These are phyloP conservation scores for Tetraselmis chui DNA, from an alignment of 139 green algal species.

Conservation along the genomic window DNA sequence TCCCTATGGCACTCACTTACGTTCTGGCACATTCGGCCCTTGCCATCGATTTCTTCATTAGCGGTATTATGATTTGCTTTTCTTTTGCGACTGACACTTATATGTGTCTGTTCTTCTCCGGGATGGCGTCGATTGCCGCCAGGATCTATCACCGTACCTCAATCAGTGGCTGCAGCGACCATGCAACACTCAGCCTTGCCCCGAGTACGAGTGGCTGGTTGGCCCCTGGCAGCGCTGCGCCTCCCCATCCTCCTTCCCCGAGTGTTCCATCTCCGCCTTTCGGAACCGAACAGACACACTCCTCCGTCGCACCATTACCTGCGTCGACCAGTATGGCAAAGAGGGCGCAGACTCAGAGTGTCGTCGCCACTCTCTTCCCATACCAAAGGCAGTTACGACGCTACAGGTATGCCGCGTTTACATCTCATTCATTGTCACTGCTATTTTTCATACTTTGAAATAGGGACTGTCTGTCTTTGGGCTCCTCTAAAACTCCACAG, in stretches of 20 bases:
- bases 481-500: no score
- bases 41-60: no score
- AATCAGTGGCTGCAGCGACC: neutral
- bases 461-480: no score
- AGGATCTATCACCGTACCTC: neutral
- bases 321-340: neutral
- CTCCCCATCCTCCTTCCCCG: neutral
- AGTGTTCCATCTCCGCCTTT: neutral
- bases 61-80: no score
- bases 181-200: constrained; percentile 27
- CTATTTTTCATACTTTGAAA: no score
- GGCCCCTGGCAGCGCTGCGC: neutral
- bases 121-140: no score
- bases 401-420: neutral
- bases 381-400: neutral
- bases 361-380: neutral
- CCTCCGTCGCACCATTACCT: neutral
- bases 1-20: no score
- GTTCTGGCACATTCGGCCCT: no score
- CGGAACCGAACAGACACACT: no score
- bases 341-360: neutral
- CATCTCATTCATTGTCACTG: no score
- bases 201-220: neutral
- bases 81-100: no score
- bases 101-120: no score